A percentile compares a stretch with the other conserved stretches of the same genome.
These are phyloP conservation scores for Aspergillus ochraceus DNA, from an alignment of 2,329 filamentous ascomycete genomes.

Conservation along the genomic window DNA sequence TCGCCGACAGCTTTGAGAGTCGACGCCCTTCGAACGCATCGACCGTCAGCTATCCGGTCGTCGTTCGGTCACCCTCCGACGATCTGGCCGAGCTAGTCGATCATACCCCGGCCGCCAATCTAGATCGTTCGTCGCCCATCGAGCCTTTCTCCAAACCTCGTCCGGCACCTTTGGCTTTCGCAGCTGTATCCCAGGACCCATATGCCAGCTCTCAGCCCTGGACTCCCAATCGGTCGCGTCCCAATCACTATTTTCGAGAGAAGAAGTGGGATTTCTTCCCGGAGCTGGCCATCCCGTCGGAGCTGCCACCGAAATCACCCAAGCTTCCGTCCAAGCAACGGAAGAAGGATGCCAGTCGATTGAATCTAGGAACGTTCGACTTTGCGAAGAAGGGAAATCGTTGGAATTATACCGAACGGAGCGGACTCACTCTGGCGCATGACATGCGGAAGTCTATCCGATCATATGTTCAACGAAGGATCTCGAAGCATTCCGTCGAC, in stretches of 20 bases:
- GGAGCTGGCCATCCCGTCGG: conserved; percentile 34
- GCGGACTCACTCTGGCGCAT: conserved; percentile 21
- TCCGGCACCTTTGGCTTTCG: conserved; percentile 11
- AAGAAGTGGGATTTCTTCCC: conserved; percentile 46
- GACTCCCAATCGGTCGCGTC: conserved; percentile 21
- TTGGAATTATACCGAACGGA: conserved; percentile 27
- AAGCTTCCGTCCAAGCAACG: conserved; percentile 14
- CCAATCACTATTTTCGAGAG: conserved; percentile 40
- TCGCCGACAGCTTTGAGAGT: conserved; percentile 23
- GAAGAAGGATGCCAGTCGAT: conserved; percentile 24
- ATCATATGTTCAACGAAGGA: conserved; percentile 33
- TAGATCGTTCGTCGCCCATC: conserved; percentile 8
- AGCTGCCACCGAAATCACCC: conserved; percentile 18
- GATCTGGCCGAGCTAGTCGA: conserved; percentile 29
- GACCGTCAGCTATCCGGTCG: conserved; percentile 32
- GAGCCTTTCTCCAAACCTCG: conserved; percentile 11
- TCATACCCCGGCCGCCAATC: conserved; percentile 22
- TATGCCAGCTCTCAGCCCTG: conserved; percentile 25
- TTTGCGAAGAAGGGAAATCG: conserved; percentile 20
- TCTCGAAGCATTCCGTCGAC: conserved; percentile 27
- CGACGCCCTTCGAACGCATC: conserved; percentile 22
- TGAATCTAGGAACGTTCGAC: conserved; percentile 23
- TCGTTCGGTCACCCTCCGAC: conserved; percentile 29
- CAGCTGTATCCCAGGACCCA: conserved; percentile 22
- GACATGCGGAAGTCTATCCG: conserved; percentile 37